These are phyloP conservation scores for Candida smagusa DNA, from an alignment of 1,139 yeast species.

Conservation along the genomic window DNA sequence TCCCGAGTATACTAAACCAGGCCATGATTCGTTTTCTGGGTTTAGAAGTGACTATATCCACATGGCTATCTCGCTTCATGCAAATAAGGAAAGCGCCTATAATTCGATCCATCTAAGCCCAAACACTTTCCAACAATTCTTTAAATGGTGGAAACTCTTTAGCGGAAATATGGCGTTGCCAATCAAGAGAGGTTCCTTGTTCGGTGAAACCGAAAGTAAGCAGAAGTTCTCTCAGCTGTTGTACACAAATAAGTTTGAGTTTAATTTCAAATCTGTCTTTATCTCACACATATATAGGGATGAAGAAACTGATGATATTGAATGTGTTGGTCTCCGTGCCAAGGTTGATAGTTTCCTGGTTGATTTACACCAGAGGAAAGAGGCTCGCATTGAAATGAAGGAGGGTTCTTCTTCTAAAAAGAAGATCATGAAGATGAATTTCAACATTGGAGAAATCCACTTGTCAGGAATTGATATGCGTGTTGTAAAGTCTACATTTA, in stretches of 20 bases:
- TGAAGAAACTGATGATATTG: constrained; percentile 23
- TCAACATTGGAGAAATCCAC: constrained; percentile 43
- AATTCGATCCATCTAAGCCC: constrained; percentile 45
- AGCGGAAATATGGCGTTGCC: constrained; percentile 44
- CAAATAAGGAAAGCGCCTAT: constrained; percentile 40
- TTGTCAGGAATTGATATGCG: constrained; percentile 41
- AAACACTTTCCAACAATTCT: constrained; percentile 36
- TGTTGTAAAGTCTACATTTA: constrained; percentile 29
- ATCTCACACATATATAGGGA: constrained; percentile 39
- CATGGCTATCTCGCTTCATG: constrained; percentile 67
- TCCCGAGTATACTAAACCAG: constrained; percentile 54
- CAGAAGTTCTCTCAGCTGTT: constrained; percentile 44
- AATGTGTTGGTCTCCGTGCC: constrained; percentile 41
- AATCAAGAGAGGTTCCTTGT: constrained; percentile 35
- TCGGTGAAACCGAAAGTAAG: constrained; percentile 34
- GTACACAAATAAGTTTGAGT: constrained; percentile 39
- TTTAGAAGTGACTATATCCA: constrained; percentile 80
- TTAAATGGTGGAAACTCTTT: constrained; percentile 46
- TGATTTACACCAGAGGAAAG: constrained; percentile 43
- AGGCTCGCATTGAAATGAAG: constrained; percentile 30
- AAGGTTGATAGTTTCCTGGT: constrained; percentile 39
- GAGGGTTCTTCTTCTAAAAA: constrained; percentile 29
- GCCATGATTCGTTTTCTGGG: constrained; percentile 73
- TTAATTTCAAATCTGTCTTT: constrained; percentile 37
- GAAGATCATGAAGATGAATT: constrained; percentile 41